Base-by-base conservation (phyloP, 2,329 filamentous ascomycete genomes). In the Emmonsiellopsis sp. region DNA sequence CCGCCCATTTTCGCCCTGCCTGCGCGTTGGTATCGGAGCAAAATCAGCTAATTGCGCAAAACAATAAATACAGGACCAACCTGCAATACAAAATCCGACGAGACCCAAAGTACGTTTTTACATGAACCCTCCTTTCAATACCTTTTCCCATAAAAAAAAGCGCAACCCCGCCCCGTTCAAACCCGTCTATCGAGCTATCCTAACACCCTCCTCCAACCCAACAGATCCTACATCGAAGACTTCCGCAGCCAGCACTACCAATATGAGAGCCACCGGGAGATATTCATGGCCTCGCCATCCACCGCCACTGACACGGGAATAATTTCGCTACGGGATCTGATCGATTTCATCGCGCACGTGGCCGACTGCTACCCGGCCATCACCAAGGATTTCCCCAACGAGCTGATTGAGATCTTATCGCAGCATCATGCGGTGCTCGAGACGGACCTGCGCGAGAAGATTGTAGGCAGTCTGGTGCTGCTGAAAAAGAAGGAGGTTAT, bases 311-410 rank as follows among this genome's bases (percentile, higher is more conserved):
- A 86, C 62, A 85, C 85, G 45, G 88, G 88, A 46, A 77, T 92
- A 54, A 83, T 93, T 52, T 89, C 88, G 10, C 86, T 98, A 62
- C 85, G 87, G 63, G 91, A 97, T 65, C 80, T 95, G 61, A 87
- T 98, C 62, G 92, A 97, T 65, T 87, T 98, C 63, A 85, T 97
- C 62, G 85, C 91, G 17, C 93, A 98, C 72, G 87, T 94, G 57
- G 87, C 92, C 66, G 91, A 96, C 66, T 94, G 89, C 74, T 98
- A 95, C 70, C 89, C 88, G 49, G 81, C 86, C 55, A 80, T 92
- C 57, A 91, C 90, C 1, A 77, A 77, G 51, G 76, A 79, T 8
- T 97, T 96, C 61, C 82, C 90, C 21, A 78, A 84, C 42, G 87
- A 95, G 58, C 77, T 98, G 48, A 89, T 89, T 64, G 78, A 84